A percentile compares a stretch with the other conserved stretches of the same genome.
These are phyloP conservation scores for Musa beccarii DNA, from an alignment of 176 grass and related monocot species.

Conservation along the genomic window DNA sequence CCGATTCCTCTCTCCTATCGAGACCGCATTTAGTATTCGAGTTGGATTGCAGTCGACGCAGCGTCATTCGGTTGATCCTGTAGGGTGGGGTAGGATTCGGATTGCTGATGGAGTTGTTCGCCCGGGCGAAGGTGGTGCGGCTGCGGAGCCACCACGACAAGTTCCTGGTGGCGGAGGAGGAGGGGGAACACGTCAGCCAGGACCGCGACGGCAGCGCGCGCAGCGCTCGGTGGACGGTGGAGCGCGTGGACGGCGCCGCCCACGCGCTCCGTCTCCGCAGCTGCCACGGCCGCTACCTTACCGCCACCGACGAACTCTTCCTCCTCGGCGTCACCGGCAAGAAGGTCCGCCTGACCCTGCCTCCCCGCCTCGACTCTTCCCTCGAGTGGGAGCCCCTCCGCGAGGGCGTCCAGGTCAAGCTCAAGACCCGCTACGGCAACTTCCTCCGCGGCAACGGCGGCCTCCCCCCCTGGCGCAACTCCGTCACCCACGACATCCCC, in stretches of 20 bases:
- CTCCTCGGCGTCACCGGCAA: conserved; percentile 40
- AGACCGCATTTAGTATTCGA: not conserved
- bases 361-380: conserved; percentile 62
- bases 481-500: conserved; percentile 25
- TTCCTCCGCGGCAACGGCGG: conserved; percentile 24
- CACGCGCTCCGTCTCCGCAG: conserved; percentile 54
- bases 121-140: conserved; percentile 51
- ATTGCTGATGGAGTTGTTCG: conserved; percentile 62
- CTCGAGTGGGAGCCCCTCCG: conserved; percentile 54
- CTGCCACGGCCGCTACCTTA: conserved; percentile 72
- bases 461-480: conserved; percentile 21
- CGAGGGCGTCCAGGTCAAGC: conserved; percentile 6
- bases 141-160: conserved; percentile 71
- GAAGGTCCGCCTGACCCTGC: conserved; percentile 55
- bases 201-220: conserved; percentile 46
- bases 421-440: conserved; percentile 23
- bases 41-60: not conserved
- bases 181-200: conserved; percentile 56
- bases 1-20: not conserved
- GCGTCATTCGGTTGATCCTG: not conserved
- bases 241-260: conserved; percentile 32
- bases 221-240: conserved; percentile 60
- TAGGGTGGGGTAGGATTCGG: not conserved
- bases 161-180: conserved; percentile 70
- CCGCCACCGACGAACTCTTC: conserved; percentile 63